phyloP scores from a whole-genome alignment of 2,329 filamentous ascomycete genomes.

The Macroventuria anomochaeta region DNA sequence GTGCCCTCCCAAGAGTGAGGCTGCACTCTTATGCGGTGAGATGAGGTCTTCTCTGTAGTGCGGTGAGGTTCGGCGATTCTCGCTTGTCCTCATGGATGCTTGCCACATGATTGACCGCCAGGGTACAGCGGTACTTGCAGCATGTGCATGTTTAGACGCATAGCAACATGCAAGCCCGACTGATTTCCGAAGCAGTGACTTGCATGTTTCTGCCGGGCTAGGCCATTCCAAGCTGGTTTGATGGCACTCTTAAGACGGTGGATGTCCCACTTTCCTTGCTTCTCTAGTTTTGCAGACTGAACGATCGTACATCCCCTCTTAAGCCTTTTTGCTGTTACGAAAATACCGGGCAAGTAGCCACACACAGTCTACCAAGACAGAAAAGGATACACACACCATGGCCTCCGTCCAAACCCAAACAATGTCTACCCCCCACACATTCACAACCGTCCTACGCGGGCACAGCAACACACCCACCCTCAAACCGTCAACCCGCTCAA shows the following conservation, averaged over 20 bases:
- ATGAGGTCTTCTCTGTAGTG: conserved; percentile 11
- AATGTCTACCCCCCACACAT: conserved; percentile 29
- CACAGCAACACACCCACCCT: conserved; percentile 18
- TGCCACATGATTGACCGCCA: conserved; percentile 19
- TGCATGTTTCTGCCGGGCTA: conserved; percentile 16
- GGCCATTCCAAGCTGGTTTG: conserved; percentile 5
- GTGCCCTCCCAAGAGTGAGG: conserved; percentile 2
- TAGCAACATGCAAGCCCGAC: conserved; percentile 15
- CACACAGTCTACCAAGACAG: neutral
- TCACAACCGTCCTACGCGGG: conserved; percentile 28
- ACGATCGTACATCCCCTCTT: neutral
- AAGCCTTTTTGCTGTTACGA: neutral
- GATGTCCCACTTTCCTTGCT: conserved; percentile 15
- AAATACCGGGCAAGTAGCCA: conserved; percentile 4
- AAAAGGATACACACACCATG: conserved; percentile 20
- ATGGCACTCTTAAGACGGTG: conserved; percentile 10
- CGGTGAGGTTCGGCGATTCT: conserved; percentile 19
- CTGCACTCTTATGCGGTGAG: conserved; percentile 8
- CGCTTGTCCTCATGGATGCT: conserved; percentile 15
- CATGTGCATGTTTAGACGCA: conserved; percentile 14
- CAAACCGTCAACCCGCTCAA: conserved; percentile 29
- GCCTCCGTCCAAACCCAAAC: conserved; percentile 37
- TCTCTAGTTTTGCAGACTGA: conserved; percentile 9
- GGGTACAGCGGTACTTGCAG: conserved; percentile 12
- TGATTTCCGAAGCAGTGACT: conserved; percentile 17